These are phyloP conservation scores for Brassica nigra DNA, from an alignment of 345 rosid species.

Conservation along the genomic window DNA sequence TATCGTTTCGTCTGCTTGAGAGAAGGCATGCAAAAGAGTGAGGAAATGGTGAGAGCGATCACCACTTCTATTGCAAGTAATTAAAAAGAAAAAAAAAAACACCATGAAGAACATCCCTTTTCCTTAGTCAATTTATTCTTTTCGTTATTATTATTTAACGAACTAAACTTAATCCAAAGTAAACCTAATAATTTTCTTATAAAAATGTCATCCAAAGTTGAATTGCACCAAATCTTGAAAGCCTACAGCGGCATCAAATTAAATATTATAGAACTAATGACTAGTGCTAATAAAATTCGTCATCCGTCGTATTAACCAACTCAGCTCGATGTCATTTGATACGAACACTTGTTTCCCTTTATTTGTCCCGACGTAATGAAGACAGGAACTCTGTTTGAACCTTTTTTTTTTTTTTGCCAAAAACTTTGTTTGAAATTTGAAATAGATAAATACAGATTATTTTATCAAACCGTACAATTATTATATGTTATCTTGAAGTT, in stretches of 20 bases:
- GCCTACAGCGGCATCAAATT: not conserved
- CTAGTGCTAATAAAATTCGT: constrained; percentile 13
- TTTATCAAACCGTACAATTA: not conserved
- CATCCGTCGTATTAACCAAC: constrained; percentile 22
- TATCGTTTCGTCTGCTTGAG: too few species aligned
- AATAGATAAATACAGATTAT: not conserved
- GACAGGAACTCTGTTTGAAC: not conserved
- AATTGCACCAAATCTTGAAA: not conserved
- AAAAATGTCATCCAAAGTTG: constrained; percentile 26
- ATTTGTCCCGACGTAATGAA: not conserved
- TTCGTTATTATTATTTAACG: not conserved
- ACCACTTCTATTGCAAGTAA: too few species aligned
- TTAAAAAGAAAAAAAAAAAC: too few species aligned
- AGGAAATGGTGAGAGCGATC: too few species aligned
- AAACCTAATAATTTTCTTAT: not conserved
- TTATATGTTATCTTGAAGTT: constrained; percentile 9
- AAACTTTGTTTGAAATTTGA: not conserved
- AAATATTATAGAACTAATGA: not conserved
- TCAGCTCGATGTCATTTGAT: constrained; percentile 36
- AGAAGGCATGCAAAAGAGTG: too few species aligned
- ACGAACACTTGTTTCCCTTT: not conserved
- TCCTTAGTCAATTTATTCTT: not conserved
- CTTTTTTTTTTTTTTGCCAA: not conserved
- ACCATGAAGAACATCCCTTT: not conserved
- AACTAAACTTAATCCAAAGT: not conserved